These are phyloP conservation scores for Phytomonas serpens DNA, from an alignment of 208 protist species.

Conservation along the genomic window DNA sequence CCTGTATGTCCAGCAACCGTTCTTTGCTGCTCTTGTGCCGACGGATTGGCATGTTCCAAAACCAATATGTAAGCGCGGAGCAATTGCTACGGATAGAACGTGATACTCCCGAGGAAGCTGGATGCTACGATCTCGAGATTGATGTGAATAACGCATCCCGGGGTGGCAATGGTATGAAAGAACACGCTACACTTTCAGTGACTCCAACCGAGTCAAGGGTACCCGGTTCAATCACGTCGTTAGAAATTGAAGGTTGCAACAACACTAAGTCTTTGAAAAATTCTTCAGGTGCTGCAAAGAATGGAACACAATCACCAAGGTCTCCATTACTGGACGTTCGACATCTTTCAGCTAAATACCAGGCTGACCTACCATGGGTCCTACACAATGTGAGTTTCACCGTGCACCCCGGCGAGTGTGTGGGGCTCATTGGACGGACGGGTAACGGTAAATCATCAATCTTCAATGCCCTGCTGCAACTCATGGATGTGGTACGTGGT, in stretches of 20 bases:
- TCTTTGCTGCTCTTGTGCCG: slow-evolving; percentile 55
- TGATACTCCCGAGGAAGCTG: slow-evolving; percentile 24
- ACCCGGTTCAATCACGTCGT: background rate
- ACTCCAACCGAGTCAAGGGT: background rate
- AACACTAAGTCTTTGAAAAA: background rate
- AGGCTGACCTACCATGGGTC: slow-evolving; percentile 47
- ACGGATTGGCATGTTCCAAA: slow-evolving; percentile 60
- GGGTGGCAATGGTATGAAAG: background rate
- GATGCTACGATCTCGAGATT: background rate
- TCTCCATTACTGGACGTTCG: slow-evolving; percentile 39
- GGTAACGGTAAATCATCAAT: slow-evolving; percentile 84
- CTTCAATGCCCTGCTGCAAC: slow-evolving; percentile 61
- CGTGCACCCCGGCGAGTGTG: slow-evolving; percentile 39
- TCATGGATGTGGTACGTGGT: slow-evolving; percentile 84
- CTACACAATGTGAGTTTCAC: slow-evolving; percentile 52
- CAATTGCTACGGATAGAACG: slow-evolving; percentile 42
- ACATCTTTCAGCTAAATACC: slow-evolving; percentile 62
- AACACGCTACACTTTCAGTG: background rate
- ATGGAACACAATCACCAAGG: background rate
- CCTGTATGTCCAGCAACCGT: slow-evolving; percentile 43
- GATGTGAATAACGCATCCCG: background rate
- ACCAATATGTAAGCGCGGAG: slow-evolving; percentile 72
- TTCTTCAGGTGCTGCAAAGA: background rate
- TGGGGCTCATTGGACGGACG: slow-evolving; percentile 71
- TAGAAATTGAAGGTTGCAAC: background rate